phyloP scores from a whole-genome alignment of 2,329 filamentous ascomycete species.

The Chaetomiaceae sp. region DNA sequence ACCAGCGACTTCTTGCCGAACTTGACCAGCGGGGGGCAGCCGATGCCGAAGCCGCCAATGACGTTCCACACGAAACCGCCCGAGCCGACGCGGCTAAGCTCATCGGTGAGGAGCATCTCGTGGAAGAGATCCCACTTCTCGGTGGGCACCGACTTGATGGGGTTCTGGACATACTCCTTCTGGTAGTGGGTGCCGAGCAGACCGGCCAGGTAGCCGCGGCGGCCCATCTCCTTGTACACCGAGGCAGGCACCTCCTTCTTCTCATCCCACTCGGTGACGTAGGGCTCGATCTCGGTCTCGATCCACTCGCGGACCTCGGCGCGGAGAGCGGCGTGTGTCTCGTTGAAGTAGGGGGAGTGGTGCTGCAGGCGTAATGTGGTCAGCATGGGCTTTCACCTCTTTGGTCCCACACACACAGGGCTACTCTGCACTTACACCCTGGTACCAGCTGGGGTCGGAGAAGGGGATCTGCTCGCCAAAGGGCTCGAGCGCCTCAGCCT shows the following conservation, averaged over 20 bases:
- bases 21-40: conserved; percentile 85
- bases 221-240: conserved; percentile 94
- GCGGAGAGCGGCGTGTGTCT: conserved; percentile 85
- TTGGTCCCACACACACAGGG: no score
- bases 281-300: conserved; percentile 79
- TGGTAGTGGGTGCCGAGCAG: conserved; percentile 82
- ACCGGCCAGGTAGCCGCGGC: conserved; percentile 88
- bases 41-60: conserved; percentile 94
- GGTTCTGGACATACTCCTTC: conserved; percentile 63
- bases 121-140: conserved; percentile 99
- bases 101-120: conserved; percentile 91
- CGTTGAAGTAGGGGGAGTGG: conserved; percentile 94
- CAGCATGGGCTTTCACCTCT: not conserved
- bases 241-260: conserved; percentile 80
- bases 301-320: conserved; percentile 91
- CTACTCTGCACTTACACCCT: conserved; percentile 70
- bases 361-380: conserved; percentile 53
- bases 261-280: conserved; percentile 96
- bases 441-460: conserved; percentile 90
- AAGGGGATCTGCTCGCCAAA: conserved; percentile 88
- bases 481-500: conserved; percentile 71
- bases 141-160: conserved; percentile 70
- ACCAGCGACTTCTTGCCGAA: conserved; percentile 82
- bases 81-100: conserved; percentile 81
- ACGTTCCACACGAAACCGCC: conserved; percentile 97